Conservation (phyloP, 768 basidiomycete genomes). For the Boletellus sp. region DNA sequence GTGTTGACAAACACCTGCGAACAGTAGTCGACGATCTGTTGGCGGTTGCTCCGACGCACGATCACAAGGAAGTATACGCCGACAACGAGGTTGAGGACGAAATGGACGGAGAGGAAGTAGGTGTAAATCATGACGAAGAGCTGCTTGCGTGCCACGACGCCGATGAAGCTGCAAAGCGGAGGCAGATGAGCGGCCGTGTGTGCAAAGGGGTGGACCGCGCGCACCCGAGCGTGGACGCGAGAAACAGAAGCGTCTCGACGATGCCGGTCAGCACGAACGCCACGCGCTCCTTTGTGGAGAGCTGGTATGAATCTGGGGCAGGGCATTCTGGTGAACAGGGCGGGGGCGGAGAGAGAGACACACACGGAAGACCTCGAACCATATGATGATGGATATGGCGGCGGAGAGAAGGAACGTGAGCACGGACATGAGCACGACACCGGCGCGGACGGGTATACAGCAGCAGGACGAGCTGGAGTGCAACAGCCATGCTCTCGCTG, state of each 20-base stretch:
- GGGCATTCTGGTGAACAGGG: neutral
- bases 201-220: neutral
- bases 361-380: constrained; percentile 62
- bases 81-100: constrained; percentile 51
- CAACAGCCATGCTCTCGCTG: constrained; percentile 43
- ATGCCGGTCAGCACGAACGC: constrained; percentile 50
- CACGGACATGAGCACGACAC: constrained; percentile 53
- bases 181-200: neutral
- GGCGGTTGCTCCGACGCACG: constrained; percentile 44
- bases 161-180: constrained; percentile 47
- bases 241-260: constrained; percentile 50
- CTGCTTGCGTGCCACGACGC: constrained; percentile 61
- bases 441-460: constrained; percentile 59
- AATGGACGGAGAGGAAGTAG: constrained; percentile 55
- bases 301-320: constrained; percentile 34
- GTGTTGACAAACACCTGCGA: constrained; percentile 40
- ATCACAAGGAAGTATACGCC: constrained; percentile 50
- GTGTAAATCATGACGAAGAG: constrained; percentile 54
- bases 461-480: constrained; percentile 56
- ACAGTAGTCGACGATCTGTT: constrained; percentile 44
- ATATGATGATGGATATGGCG: constrained; percentile 49
- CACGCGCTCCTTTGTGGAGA: constrained; percentile 29
- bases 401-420: constrained; percentile 55
- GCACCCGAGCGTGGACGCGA: constrained; percentile 56
- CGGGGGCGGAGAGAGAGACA: constrained; percentile 1